Conservation (phyloP, 495 filamentous ascomycete genomes). For the Lindgomyces ingoldianus region DNA sequence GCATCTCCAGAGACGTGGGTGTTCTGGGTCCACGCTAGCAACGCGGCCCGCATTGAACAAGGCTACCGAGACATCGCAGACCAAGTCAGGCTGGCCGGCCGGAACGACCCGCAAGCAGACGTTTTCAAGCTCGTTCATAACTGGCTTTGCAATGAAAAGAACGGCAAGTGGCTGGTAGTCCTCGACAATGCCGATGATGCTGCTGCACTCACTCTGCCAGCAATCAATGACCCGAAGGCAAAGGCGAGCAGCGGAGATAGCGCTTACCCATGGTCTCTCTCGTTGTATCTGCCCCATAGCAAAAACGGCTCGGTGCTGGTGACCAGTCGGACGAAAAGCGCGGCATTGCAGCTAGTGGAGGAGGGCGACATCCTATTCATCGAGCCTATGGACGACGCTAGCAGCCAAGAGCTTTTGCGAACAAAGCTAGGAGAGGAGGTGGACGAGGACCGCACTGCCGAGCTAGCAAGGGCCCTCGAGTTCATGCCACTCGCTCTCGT, state of each 20-base stretch:
- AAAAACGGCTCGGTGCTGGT: slow-evolving; percentile 17
- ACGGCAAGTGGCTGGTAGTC: slow-evolving; percentile 51
- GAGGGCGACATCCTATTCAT: slow-evolving; percentile 45
- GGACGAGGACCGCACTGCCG: slow-evolving; percentile 6
- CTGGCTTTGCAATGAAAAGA: slow-evolving; percentile 46
- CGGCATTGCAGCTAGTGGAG: slow-evolving; percentile 41
- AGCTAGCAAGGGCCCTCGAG: slow-evolving; percentile 20
- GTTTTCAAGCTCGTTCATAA: slow-evolving; percentile 41
- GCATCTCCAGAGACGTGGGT: too few relatives aligned
- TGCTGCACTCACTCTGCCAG: slow-evolving; percentile 40
- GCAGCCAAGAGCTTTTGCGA: slow-evolving; percentile 45
- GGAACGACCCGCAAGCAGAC: slow-evolving; percentile 42
- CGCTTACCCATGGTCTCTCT: not conserved
- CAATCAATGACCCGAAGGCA: not conserved
- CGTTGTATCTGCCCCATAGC: slow-evolving; percentile 7
- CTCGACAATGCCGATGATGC: slow-evolving; percentile 57
- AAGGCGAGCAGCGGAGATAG: not conserved
- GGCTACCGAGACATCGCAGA: slow-evolving; percentile 34
- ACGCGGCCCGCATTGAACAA: slow-evolving; percentile 35
- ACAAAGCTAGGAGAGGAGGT: slow-evolving; percentile 46
- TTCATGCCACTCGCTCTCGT: too few relatives aligned
- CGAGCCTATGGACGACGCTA: slow-evolving; percentile 38
- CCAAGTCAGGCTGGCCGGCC: slow-evolving; percentile 16
- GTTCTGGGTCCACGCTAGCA: slow-evolving; percentile 39
- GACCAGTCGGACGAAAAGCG: slow-evolving; percentile 1